Evolutionary conservation across 495 filamentous ascomycete species (phyloP), one percentile per base, ranked within the genome.

Genomic region (Cercophora sp.): DNA sequence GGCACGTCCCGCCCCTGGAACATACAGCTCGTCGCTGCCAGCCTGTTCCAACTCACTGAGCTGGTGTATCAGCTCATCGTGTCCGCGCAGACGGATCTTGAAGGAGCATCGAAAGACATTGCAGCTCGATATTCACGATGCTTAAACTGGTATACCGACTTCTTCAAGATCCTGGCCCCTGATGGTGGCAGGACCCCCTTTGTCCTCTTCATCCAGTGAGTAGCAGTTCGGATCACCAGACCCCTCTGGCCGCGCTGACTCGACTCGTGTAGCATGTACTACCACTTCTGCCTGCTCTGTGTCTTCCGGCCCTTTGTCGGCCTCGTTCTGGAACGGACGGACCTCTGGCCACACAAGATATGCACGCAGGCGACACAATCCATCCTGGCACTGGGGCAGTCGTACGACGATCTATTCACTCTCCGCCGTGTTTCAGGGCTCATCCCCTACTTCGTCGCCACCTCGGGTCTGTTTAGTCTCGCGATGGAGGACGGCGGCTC

Each of bases 331-430:
- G 8, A 23, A 2, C 9, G 27, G 22, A 13, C 32, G 10, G 34
- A 40, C 4, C 19, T 50, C 19, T 20, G 19, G 13, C 47, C 47
- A 11, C 47, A 50, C 8, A 34, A 50, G 47, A 39, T 50, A 2
- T 50, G 34, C 31, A 36, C 23, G 18, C 47, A 50, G 20, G 47
- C 47, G 20, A 22, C 34, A 2, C 47, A 50, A n/a, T 50, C 47
- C 11, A 50, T 50, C 32, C 47, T 50, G 3, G 31, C 47, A 4
- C 32, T 50, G 3, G 32, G 5, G 18, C 47, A 50, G 32, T 50
- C 47, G 23, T 50, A 50, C 47, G 47, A 50, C 47, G 47, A 50
- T 8, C 47, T 50, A 1, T 50, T 50, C 32, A 50, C 47, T 1
- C 20, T 50, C 32, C 47, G 47, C 23, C 47, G 47, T 22, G 47